phyloP scores from a whole-genome alignment of 1,284 basidiomycete species.

The Puccinia hordei region DNA sequence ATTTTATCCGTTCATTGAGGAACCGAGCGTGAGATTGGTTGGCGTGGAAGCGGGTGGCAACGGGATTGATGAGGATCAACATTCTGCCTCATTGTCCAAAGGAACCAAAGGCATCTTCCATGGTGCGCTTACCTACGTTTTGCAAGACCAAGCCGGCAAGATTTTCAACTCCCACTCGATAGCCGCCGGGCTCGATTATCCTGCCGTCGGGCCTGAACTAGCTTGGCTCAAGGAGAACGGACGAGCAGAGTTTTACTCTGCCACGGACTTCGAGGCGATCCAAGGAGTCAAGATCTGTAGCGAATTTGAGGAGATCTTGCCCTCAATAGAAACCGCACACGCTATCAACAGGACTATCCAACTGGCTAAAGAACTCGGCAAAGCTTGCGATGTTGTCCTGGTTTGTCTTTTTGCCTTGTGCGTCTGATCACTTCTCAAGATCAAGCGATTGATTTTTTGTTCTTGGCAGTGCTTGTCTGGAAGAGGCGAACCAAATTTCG shows the following conservation, averaged over 20 bases:
- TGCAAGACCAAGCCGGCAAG: slow-evolving; percentile 83
- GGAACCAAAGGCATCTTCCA: slow-evolving; percentile 93
- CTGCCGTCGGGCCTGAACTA: slow-evolving; percentile 91
- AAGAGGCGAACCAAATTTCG: slow-evolving; percentile 91
- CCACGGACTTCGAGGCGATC: slow-evolving; percentile 90
- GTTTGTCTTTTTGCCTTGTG: slow-evolving; percentile 57
- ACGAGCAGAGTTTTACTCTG: slow-evolving; percentile 86
- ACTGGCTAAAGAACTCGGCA: slow-evolving; percentile 78
- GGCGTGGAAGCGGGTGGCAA: slow-evolving; percentile 91
- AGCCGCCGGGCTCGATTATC: slow-evolving; percentile 86
- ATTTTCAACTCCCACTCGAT: slow-evolving; percentile 97
- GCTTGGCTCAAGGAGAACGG: slow-evolving; percentile 93
- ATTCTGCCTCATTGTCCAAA: slow-evolving; percentile 87
- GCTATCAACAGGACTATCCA: slow-evolving; percentile 89
- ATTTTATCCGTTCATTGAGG: slow-evolving; percentile 89
- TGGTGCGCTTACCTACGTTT: slow-evolving; percentile 90
- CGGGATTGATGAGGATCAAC: slow-evolving; percentile 74
- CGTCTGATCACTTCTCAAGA: background rate
- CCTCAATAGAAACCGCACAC: slow-evolving; percentile 92
- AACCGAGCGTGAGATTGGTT: slow-evolving; percentile 77
- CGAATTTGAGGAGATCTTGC: slow-evolving; percentile 95
- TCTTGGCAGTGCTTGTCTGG: slow-evolving; percentile 68
- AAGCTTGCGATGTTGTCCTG: slow-evolving; percentile 84
- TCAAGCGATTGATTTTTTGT: background rate
- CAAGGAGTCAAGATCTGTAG: slow-evolving; percentile 88